phyloP scores from a whole-genome alignment of 352 stramenopile species.

The Salisapilia sapeloensis region DNA sequence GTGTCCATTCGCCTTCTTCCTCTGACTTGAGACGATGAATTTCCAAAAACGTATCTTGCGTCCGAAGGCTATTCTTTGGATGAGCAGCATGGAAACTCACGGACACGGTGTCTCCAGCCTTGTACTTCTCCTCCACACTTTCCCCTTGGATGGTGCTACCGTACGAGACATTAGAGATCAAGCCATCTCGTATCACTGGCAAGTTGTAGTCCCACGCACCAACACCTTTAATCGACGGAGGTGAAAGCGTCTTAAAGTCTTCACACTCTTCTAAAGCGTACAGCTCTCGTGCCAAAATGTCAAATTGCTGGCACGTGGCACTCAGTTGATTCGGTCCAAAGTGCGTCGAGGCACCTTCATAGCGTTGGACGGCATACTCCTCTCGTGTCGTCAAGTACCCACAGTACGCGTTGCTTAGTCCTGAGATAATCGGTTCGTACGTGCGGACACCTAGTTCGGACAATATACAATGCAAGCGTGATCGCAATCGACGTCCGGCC shows the following conservation, averaged over 20 bases:
- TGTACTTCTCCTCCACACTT: slow-evolving; percentile 22
- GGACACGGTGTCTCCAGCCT: slow-evolving; percentile 23
- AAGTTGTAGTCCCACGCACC: slow-evolving; percentile 60
- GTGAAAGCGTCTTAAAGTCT: slow-evolving; percentile 12
- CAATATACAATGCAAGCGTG: slow-evolving; percentile 14
- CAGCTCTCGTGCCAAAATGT: slow-evolving; percentile 18
- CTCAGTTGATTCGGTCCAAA: slow-evolving; percentile 76
- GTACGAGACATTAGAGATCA: slow-evolving; percentile 21
- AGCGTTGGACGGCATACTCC: slow-evolving; percentile 74
- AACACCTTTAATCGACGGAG: slow-evolving; percentile 38
- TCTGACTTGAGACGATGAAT: slow-evolving; percentile 52
- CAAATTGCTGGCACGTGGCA: slow-evolving; percentile 67
- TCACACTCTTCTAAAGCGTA: no score
- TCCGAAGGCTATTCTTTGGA: slow-evolving; percentile 69
- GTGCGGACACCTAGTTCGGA: slow-evolving; percentile 2
- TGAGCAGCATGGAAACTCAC: slow-evolving; percentile 58
- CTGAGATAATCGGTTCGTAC: slow-evolving; percentile 42
- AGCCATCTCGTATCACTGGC: slow-evolving; percentile 48
- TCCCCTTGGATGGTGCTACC: slow-evolving; percentile 25
- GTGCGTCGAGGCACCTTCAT: slow-evolving; percentile 81
- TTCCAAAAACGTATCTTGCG: slow-evolving; percentile 59
- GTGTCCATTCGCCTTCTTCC: slow-evolving; percentile 40
- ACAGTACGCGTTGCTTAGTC: slow-evolving; percentile 68
- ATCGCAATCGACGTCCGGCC: slow-evolving; percentile 47
- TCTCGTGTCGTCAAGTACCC: slow-evolving; percentile 76